These are phyloP conservation scores for Boletus insuetus DNA, from an alignment of 768 basidiomycete genomes.

Conservation along the genomic window DNA sequence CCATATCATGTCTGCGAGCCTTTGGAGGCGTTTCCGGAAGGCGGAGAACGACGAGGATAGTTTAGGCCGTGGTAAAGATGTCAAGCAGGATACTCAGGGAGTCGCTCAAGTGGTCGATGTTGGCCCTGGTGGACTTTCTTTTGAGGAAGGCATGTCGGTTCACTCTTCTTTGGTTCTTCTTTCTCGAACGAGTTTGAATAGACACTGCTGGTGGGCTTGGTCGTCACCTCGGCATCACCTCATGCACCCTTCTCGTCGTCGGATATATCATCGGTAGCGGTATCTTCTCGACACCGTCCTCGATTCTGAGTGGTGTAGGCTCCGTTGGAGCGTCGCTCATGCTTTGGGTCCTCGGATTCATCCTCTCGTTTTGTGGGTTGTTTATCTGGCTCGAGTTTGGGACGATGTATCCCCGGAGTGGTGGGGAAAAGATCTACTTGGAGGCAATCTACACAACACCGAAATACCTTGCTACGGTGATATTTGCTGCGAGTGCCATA, in stretches of 20 bases:
- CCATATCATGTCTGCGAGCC: constrained; percentile 1
- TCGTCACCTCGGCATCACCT: constrained; percentile 51
- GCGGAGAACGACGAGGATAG: neutral
- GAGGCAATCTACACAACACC: constrained; percentile 52
- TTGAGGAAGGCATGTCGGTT: constrained; percentile 42
- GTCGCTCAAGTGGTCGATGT: constrained; percentile 11
- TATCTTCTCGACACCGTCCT: constrained; percentile 60
- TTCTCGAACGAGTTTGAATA: constrained; percentile 9
- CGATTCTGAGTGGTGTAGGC: constrained; percentile 53
- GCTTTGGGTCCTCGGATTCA: constrained; percentile 61
- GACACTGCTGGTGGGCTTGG: constrained; percentile 55
- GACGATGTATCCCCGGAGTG: constrained; percentile 59
- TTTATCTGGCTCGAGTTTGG: constrained; percentile 65
- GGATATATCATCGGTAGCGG: constrained; percentile 58
- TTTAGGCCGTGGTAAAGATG: neutral
- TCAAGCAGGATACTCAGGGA: neutral
- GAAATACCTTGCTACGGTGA: constrained; percentile 44
- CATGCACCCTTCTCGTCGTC: constrained; percentile 53
- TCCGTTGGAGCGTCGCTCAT: constrained; percentile 58
- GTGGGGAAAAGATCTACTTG: constrained; percentile 62
- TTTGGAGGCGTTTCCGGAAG: constrained; percentile 1
- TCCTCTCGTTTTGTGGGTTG: constrained; percentile 54
- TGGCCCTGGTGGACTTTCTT: constrained; percentile 44
- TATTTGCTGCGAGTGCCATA: constrained; percentile 50
- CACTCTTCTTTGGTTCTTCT: neutral